Evolutionary conservation across 257 asterid species (phyloP).

Genomic region (Leptodermis oblonga): DNA sequence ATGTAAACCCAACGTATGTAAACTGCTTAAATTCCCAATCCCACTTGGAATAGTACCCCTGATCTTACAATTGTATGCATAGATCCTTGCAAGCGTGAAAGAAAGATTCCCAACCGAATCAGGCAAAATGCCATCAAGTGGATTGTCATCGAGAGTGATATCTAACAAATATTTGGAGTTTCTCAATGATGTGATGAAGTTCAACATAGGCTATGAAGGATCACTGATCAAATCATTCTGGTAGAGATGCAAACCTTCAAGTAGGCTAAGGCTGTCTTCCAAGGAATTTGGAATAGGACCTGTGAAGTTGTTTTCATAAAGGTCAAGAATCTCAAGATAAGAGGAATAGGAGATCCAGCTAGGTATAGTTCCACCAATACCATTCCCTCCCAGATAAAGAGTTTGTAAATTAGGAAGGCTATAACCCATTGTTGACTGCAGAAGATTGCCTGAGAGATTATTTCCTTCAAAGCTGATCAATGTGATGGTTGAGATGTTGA

Average conservation of each 20-base stretch:
- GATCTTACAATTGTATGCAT: not conserved
- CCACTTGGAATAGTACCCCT: constrained; percentile 10
- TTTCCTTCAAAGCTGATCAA: too few relatives aligned
- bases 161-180: not conserved
- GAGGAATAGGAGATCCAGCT: not conserved
- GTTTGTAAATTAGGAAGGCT: too few relatives aligned
- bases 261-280: too few relatives aligned
- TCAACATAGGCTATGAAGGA: not conserved
- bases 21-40: too few relatives aligned
- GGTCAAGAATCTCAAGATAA: not conserved
- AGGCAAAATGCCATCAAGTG: constrained; percentile 1
- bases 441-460: not conserved
- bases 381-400: too few relatives aligned
- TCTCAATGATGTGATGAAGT: not conserved
- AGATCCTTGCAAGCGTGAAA: not conserved
- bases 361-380: not conserved
- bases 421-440: too few relatives aligned
- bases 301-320: not conserved
- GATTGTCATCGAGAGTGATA: not conserved
- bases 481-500: not conserved
- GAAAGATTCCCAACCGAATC: constrained; percentile 14
- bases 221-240: too few relatives aligned
- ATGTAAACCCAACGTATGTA: too few relatives aligned
- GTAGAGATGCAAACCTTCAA: too few relatives aligned
- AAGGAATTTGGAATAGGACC: too few relatives aligned